phyloP scores from a whole-genome alignment of 306 rosid species.

The Cicer chorassanicum region DNA sequence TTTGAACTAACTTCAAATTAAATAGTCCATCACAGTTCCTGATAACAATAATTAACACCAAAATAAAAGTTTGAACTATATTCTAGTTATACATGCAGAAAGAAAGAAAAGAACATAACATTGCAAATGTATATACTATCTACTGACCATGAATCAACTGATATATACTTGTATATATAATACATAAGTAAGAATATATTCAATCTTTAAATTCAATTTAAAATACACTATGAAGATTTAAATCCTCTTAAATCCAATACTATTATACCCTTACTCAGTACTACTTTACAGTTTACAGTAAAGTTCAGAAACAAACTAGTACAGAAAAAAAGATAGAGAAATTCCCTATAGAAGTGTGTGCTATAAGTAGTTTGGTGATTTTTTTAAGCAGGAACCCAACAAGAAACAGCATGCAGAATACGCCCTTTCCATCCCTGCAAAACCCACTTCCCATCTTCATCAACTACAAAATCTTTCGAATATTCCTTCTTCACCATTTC shows the following conservation, averaged over 20 bases:
- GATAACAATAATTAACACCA: background rate
- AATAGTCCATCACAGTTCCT: background rate
- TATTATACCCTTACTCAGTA: slow-evolving; percentile 12
- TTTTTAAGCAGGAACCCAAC: slow-evolving; percentile 69
- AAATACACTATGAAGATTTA: slow-evolving; percentile 10
- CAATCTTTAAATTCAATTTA: background rate
- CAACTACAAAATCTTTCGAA: slow-evolving; percentile 68
- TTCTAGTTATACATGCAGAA: slow-evolving; percentile 17
- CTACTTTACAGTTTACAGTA: background rate
- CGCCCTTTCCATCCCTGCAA: slow-evolving; percentile 91
- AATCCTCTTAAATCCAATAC: background rate
- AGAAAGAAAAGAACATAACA: background rate
- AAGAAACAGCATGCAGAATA: slow-evolving; percentile 59
- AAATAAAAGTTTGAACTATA: background rate
- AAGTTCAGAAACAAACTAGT: slow-evolving; percentile 19
- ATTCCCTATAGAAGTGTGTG: background rate
- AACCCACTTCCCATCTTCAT: slow-evolving; percentile 72
- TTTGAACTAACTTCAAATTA: background rate
- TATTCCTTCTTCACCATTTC: slow-evolving; percentile 62
- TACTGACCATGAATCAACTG: background rate
- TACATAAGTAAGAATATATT: slow-evolving; percentile 12
- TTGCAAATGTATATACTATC: background rate
- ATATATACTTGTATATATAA: slow-evolving; percentile 15
- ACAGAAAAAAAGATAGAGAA: background rate
- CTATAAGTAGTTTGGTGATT: slow-evolving; percentile 1